Conservation (phyloP, 345 rosid species). For the Jatropha curcas region DNA sequence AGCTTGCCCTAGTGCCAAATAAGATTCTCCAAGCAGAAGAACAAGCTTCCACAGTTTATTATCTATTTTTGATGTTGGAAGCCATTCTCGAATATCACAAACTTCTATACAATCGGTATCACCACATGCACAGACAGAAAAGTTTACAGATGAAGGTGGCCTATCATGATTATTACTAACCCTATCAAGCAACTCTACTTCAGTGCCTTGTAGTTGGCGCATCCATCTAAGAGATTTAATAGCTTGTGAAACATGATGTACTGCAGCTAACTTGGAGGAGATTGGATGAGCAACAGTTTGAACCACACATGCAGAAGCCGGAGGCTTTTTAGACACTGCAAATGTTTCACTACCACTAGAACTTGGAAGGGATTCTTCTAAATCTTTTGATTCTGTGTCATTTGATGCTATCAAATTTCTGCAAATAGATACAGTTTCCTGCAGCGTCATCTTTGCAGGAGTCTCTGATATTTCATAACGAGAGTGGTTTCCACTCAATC, state of each 20-base stretch:
- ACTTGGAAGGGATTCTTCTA: slow-evolving; percentile 25
- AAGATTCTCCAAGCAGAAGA: slow-evolving; percentile 92
- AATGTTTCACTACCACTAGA: slow-evolving; percentile 34
- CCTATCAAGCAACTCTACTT: slow-evolving; percentile 38
- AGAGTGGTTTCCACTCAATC: slow-evolving; percentile 18
- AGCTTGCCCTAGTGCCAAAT: slow-evolving; percentile 83
- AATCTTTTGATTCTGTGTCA: slow-evolving; percentile 27
- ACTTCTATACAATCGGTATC: slow-evolving; percentile 96
- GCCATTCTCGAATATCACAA: slow-evolving; percentile 94
- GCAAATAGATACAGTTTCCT: slow-evolving; percentile 35
- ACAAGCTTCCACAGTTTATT: slow-evolving; percentile 92
- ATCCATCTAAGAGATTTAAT: slow-evolving; percentile 92
- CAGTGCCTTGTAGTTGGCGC: slow-evolving; percentile 71
- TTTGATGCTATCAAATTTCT: slow-evolving; percentile 25
- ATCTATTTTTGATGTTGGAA: slow-evolving; percentile 83
- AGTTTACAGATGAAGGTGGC: slow-evolving; percentile 38
- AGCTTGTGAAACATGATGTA: slow-evolving; percentile 96
- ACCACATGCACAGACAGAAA: slow-evolving; percentile 88
- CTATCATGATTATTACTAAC: slow-evolving; percentile 30
- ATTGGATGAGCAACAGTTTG: slow-evolving; percentile 61
- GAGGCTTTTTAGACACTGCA: slow-evolving; percentile 39
- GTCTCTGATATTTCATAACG: slow-evolving; percentile 34
- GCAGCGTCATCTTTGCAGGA: slow-evolving; percentile 43
- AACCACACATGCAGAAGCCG: slow-evolving; percentile 40
- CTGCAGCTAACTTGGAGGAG: slow-evolving; percentile 80